phyloP scores from a whole-genome alignment of 1,284 basidiomycete genomes.

The Cyathus olla region DNA sequence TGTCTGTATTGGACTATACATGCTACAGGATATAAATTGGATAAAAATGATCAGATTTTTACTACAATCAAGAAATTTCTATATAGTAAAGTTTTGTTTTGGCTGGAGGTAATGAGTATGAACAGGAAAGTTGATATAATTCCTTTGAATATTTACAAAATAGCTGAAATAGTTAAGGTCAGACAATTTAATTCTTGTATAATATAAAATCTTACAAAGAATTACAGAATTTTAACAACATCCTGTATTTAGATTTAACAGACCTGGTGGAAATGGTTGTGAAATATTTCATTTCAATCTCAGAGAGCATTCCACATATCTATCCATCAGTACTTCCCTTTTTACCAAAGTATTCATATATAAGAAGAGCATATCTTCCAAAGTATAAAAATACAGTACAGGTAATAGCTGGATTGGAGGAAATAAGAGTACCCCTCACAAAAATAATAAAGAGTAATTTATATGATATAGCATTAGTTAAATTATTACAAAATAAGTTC shows the following conservation, averaged over 20 bases:
- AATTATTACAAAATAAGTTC: slow-evolving; percentile 5
- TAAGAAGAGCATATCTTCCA: not conserved
- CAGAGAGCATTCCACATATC: not conserved
- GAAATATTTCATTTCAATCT: not conserved
- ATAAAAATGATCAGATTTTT: not conserved
- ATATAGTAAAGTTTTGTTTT: not conserved
- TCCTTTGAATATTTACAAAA: not conserved
- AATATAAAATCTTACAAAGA: not conserved
- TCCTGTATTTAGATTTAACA: not conserved
- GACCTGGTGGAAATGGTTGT: not conserved
- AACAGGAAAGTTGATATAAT: not conserved
- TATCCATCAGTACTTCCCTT: not conserved
- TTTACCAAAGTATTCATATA: not conserved
- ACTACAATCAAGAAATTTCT: not conserved
- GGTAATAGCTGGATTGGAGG: not conserved
- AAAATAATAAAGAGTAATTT: not conserved
- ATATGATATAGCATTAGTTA: slow-evolving; percentile 1
- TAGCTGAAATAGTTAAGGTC: not conserved
- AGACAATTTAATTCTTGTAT: not conserved
- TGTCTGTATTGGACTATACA: not conserved
- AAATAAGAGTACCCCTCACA: not conserved
- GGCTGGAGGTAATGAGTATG: not conserved
- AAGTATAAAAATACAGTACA: not conserved
- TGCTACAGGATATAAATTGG: not conserved
- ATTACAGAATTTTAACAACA: not conserved